Evolutionary conservation across 169 alveolate species (phyloP).

Genomic region (Plasmodium cynomolgi): DNA sequence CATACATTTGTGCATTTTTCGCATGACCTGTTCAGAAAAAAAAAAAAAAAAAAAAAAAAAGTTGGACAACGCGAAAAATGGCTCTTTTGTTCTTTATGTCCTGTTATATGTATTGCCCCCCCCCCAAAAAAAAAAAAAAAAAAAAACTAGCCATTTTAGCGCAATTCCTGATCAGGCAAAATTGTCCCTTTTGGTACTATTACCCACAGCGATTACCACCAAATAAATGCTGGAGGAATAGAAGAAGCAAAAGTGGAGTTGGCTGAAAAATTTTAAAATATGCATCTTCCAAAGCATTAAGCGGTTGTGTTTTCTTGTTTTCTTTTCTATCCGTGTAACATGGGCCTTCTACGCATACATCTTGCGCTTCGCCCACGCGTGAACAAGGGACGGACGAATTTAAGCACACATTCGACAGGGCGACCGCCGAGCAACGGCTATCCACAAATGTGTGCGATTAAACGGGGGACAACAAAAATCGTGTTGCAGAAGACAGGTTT

Average conservation of each 20-base stretch:
- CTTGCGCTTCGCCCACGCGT: background rate
- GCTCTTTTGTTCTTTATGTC: background rate
- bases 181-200: background rate
- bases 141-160: background rate
- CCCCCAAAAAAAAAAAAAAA: background rate
- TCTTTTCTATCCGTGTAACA: background rate
- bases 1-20: background rate
- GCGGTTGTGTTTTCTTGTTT: background rate
- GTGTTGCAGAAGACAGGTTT: background rate
- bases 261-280: background rate
- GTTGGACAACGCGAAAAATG: background rate
- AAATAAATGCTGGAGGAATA: background rate
- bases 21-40: conserved; percentile 28
- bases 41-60: conserved; percentile 7
- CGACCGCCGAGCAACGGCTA: background rate
- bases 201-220: background rate
- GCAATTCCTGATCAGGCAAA: background rate
- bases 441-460: background rate
- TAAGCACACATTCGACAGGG: background rate
- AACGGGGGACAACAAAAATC: background rate
- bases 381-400: background rate
- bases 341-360: background rate
- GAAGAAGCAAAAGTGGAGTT: background rate
- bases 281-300: background rate
- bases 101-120: background rate